Base-by-base conservation (phyloP, 2,329 filamentous ascomycete species). In the Sphaerulina vaccinii region DNA sequence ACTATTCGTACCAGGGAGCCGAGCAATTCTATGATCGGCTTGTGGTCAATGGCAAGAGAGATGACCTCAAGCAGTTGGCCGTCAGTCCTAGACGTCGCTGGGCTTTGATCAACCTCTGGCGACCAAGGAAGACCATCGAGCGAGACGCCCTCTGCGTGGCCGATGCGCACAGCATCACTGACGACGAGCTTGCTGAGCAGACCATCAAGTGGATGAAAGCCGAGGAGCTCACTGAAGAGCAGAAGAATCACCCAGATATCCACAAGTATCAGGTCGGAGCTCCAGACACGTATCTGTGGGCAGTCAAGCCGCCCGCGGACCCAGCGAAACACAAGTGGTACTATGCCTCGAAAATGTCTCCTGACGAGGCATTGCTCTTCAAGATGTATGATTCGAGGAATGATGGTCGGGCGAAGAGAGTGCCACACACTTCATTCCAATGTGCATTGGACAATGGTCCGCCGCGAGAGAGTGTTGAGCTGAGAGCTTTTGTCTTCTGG, bases 311-410 rank as follows among this genome's bases (percentile, higher is more conserved):
- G 2, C 49, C 42, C 7, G 16, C 37, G 13, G 27, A 41, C 15
- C 36, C 36, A 4, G 36, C 37, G 18, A 49, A 38, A 3, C 54
- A 56, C 39, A 49, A 50, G 15, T 56, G 54, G 51, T 54, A 54
- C 33, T 56, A 54, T 38, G 36, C 37, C 0, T 49, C 33, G 7
- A 32, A 41, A 13, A 56, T 56, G 54, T 47, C 46, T 5, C 50
- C 45, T 4, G 71, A 77, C 3, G 74, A 85, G 68, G 76, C 80
- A 3, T 71, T 80, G 2, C 60, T 85, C 37, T 81, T 85, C 67
- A 85, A 84, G 65, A 83, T 79, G 60, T 84, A 79, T 61, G 82
- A 85, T 65, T 79, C 72, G 21, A 79, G 81, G 71, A 42, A 70
- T 19, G 79, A 82, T 62, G 79, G 78, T 0, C 66, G 76, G 21